A percentile compares a stretch with the other conserved stretches of the same genome.
These are phyloP conservation scores for Trapa incisa DNA, from an alignment of 345 rosid genomes.

Conservation along the genomic window DNA sequence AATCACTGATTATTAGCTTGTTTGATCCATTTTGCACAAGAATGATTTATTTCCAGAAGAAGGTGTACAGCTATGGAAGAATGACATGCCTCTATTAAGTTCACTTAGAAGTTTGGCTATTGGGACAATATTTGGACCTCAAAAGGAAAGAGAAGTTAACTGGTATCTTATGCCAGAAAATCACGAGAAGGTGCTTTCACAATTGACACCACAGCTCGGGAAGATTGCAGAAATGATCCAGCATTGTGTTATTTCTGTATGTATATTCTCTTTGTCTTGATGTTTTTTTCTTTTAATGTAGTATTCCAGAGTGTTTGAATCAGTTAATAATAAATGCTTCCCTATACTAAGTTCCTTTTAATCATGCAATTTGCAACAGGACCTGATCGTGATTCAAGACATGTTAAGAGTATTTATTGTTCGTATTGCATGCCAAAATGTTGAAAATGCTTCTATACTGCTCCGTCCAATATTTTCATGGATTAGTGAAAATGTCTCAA, in stretches of 20 bases:
- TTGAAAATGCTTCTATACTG: slow-evolving; percentile 62
- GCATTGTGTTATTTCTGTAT: slow-evolving; percentile 85
- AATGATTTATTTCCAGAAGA: slow-evolving; percentile 90
- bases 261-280: slow-evolving; percentile 15
- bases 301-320: neutral
- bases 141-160: slow-evolving; percentile 65
- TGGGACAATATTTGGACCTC: slow-evolving; percentile 72
- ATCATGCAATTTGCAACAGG: slow-evolving; percentile 31
- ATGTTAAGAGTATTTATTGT: slow-evolving; percentile 87
- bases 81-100: slow-evolving; percentile 82
- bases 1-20: slow-evolving; percentile 12
- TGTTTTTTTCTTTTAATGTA: neutral
- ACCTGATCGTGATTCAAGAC: slow-evolving; percentile 76
- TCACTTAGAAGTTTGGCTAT: slow-evolving; percentile 75
- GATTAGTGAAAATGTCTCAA: slow-evolving; percentile 39
- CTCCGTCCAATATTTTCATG: slow-evolving; percentile 59
- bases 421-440: slow-evolving; percentile 67
- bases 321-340: slow-evolving; percentile 3
- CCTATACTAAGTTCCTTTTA: slow-evolving; percentile 1
- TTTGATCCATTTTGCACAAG: slow-evolving; percentile 35
- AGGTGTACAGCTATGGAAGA: slow-evolving; percentile 86
- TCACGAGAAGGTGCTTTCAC: slow-evolving; percentile 65
- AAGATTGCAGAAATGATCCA: slow-evolving; percentile 78
- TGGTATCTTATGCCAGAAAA: slow-evolving; percentile 75
- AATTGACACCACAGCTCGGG: slow-evolving; percentile 71